Evolutionary conservation across 179 eudicot genomes (phyloP), one percentile per base, ranked within the genome.

Genomic region (Amaranthus tricolor): DNA sequence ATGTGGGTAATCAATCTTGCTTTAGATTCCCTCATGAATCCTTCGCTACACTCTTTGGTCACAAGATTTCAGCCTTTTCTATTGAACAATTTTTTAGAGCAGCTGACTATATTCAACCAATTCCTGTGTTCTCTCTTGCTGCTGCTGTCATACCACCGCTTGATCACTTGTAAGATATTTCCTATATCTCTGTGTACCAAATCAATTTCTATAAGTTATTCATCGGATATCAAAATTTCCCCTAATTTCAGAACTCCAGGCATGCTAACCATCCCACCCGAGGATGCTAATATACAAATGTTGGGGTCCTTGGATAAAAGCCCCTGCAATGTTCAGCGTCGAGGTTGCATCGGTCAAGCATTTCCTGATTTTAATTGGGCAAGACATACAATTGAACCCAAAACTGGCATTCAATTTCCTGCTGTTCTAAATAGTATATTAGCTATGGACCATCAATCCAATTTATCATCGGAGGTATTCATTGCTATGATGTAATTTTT

Each of bases 381-480:
- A 40, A 86, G 82, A 74, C 83, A 87, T 79, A 79, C 84, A 66
- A 85, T 88, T 62, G 98, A 94, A 81, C 96, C 97, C 50, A 84
- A 82, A 84, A 94, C 98, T 50, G 97, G 97, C 55, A 90, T 94
- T 48, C 87, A 88, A 84, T 94, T 94, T 73, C 98, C 98, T 54
- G 81, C 86, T 17, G 77, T 90, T 16, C 75, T 92, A 77, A 86
- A 85, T 44, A 82, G 79, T 71, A 44, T 71, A 66, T 71, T 86
- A 62, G 84, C 82, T 58, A 86, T 85, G 75, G 90, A 82, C 59
- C 84, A 77, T 53, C 84, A 82, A 74, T 83, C 90, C 68, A 79
- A 70, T 74, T 79, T 80, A 59, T 76, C 87, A 17, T 78, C 96
- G 58, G 98, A 94, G 98, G 98, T 87, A 70, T 21, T 2, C 20